Evolutionary conservation across 768 basidiomycete species (phyloP), one percentile per base, ranked within the genome.

Genomic region (Tephrocybe rancida): DNA sequence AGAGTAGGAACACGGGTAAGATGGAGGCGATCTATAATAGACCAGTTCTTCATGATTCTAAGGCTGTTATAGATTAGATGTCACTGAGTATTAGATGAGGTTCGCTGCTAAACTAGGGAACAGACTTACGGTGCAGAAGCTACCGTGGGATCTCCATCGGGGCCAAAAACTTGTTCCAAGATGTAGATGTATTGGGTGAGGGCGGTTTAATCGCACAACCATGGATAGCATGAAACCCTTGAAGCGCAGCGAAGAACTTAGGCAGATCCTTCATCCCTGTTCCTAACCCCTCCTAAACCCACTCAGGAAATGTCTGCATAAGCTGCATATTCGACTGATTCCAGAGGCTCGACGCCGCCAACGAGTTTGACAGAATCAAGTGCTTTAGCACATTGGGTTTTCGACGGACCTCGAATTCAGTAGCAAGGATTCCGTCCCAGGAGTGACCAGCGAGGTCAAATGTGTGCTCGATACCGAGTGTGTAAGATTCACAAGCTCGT

Each of bases 391-490:
- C 77, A 0, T 47, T 21, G 2, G 79, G 79, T n/a, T 74, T 67
- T 11, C 68, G 66, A 14, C 66, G 58, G 32, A 71, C 64, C 6
- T 60, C 77, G 44, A 74, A 79, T 34, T 77, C 71, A 5, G 67
- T 56, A 0, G 68, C 80, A 8, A 85, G 68, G 67, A 81, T 81
- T 1, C 77, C 82, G 11, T 84, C 53, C 83, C 83, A 83, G 4
- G 80, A 83, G 44, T 85, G 83, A 0, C 84, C 84, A 1, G 76
- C 56, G 1, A 85, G 60, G 56, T 76, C 71, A 61, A 75, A 84
- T n/a, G 62, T 56, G 5, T 64, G 58, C 8, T 62, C 38, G 53
- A 84, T 73, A 0, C 66, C 71, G 18, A 85, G 19, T 77, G 57
- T 3, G 58, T 41, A 8, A 85, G 57, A 48, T 81, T 83, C 24